A percentile compares a stretch with the other conserved stretches of the same genome.
Evolutionary conservation across 768 basidiomycete genomes (phyloP).

Genomic region (Daedaleopsis sinensis): DNA sequence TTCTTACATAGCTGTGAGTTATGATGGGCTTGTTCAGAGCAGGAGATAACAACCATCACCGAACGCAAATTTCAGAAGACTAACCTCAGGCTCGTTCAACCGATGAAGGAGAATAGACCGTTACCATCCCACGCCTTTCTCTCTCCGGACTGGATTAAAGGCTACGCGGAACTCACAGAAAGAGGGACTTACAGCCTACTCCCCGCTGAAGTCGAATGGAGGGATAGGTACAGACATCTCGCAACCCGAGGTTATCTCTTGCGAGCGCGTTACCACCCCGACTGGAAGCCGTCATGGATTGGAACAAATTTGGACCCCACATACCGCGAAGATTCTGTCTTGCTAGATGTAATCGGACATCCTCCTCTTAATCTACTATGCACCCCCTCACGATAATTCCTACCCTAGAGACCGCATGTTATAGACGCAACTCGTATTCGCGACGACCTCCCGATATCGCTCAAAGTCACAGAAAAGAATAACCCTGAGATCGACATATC

Average conservation of each 20-base stretch:
- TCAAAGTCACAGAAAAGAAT: constrained; percentile 8
- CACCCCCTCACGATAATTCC: too few relatives aligned
- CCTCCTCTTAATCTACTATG: background rate
- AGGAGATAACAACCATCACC: too few relatives aligned
- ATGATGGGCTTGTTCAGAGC: too few relatives aligned
- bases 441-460: constrained; percentile 11
- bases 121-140: background rate
- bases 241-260: constrained; percentile 19
- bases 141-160: background rate
- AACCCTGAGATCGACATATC: constrained; percentile 12
- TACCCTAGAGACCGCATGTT: constrained; percentile 1
- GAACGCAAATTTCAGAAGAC: too few relatives aligned
- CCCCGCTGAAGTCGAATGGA: constrained; percentile 10
- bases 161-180: background rate
- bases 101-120: too few relatives aligned
- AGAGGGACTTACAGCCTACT: constrained; percentile 3
- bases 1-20: too few relatives aligned
- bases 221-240: constrained; percentile 14
- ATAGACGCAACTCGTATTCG: constrained; percentile 18
- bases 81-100: too few relatives aligned
- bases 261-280: constrained; percentile 17
- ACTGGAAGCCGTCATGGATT: constrained; percentile 20
- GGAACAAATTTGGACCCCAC: constrained; percentile 10
- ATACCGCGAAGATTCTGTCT: constrained; percentile 21
- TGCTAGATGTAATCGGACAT: background rate